phyloP scores from a whole-genome alignment of 495 filamentous ascomycete species.

The Penicillium ochrochloron region DNA sequence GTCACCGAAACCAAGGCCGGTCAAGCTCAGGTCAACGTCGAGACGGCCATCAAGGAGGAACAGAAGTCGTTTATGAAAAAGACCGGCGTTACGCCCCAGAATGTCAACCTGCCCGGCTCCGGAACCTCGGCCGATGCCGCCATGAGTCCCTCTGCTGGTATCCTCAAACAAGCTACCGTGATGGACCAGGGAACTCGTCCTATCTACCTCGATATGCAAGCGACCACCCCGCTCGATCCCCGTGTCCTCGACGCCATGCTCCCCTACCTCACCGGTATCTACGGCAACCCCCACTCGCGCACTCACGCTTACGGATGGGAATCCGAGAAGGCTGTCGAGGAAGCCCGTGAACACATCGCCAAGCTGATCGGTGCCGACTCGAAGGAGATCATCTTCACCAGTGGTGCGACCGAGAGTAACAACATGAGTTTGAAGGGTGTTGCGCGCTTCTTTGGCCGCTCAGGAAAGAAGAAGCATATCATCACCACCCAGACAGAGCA shows the following conservation, averaged over 20 bases:
- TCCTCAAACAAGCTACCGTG: conserved; percentile 88
- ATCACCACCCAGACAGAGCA: conserved; percentile 97
- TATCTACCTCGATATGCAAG: conserved; percentile 98
- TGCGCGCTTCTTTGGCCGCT: conserved; percentile 87
- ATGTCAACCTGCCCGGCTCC: conserved; percentile 60
- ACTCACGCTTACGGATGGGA: conserved; percentile 99
- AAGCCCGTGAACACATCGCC: conserved; percentile 82
- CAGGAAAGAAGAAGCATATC: conserved; percentile 97
- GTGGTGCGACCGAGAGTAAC: conserved; percentile 97
- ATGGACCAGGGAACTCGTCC: conserved; percentile 94
- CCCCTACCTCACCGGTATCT: conserved; percentile 88
- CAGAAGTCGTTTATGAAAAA: conserved; percentile 77
- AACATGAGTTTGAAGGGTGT: conserved; percentile 99
- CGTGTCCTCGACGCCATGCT: conserved; percentile 96
- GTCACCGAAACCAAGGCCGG: conserved; percentile 82
- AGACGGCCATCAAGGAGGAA: conserved; percentile 80
- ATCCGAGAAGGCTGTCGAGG: conserved; percentile 89
- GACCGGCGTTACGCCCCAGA: conserved; percentile 64
- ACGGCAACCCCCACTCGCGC: conserved; percentile 96
- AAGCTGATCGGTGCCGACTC: conserved; percentile 89
- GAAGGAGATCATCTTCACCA: conserved; percentile 99
- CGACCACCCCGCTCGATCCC: conserved; percentile 94
- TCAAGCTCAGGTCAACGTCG: conserved; percentile 80
- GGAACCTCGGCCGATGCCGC: conserved; percentile 64
- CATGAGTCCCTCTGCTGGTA: conserved; percentile 82